phyloP scores from a whole-genome alignment of 345 rosid species.

The Raphanus sativus region DNA sequence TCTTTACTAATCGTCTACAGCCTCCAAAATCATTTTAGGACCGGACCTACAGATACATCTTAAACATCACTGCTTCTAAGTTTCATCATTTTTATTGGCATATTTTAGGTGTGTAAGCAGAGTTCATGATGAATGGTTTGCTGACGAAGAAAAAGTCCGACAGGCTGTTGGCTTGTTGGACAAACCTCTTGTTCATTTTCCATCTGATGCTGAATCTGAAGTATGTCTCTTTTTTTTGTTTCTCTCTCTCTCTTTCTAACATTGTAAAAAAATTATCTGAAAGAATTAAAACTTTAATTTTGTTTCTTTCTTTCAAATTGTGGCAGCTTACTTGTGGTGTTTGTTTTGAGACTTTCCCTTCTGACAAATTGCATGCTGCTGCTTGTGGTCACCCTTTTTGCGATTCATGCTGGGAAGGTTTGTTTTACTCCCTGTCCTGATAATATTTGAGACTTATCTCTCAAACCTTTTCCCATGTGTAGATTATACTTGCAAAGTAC shows the following conservation, averaged over 20 bases:
- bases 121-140: slow-evolving; percentile 93
- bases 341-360: slow-evolving; percentile 59
- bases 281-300: neutral
- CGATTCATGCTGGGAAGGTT: slow-evolving; percentile 73
- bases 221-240: slow-evolving; percentile 35
- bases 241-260: neutral
- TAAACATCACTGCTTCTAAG: neutral
- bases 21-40: too few species aligned
- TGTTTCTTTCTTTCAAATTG: neutral
- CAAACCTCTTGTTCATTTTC: slow-evolving; percentile 47
- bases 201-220: slow-evolving; percentile 41
- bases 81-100: neutral
- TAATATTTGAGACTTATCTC: too few species aligned
- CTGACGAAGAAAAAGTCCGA: slow-evolving; percentile 72
- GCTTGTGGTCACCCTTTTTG: slow-evolving; percentile 90
- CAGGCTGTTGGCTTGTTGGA: slow-evolving; percentile 69
- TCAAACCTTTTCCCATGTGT: neutral
- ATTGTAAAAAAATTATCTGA: neutral
- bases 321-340: slow-evolving; percentile 72
- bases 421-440: neutral
- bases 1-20: too few species aligned
- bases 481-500: neutral
- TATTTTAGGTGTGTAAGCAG: slow-evolving; percentile 68
- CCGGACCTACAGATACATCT: neutral
- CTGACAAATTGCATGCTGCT: slow-evolving; percentile 49